phyloP scores from a whole-genome alignment of 2,329 filamentous ascomycete species.

The Zelopaecilomyces penicillatus region DNA sequence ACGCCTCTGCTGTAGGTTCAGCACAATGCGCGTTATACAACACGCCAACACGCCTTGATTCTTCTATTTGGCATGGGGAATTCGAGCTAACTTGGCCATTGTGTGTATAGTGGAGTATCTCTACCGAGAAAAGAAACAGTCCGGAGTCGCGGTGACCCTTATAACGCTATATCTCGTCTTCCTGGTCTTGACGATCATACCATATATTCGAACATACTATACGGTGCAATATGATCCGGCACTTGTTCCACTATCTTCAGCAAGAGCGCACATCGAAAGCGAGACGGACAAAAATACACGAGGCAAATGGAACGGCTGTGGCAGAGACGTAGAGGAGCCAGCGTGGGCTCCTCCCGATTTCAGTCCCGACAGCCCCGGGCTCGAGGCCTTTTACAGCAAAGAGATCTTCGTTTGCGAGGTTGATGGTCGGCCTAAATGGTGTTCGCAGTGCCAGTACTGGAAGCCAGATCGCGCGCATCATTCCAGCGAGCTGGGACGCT shows the following conservation, averaged over 20 bases:
- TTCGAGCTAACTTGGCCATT: neutral
- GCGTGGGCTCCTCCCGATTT: slow-evolving; percentile 32
- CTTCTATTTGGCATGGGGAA: neutral
- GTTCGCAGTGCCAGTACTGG: slow-evolving; percentile 73
- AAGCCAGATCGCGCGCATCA: slow-evolving; percentile 86
- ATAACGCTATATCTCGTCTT: slow-evolving; percentile 66
- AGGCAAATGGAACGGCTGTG: slow-evolving; percentile 11
- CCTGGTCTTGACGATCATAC: slow-evolving; percentile 53
- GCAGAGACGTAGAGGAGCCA: slow-evolving; percentile 19
- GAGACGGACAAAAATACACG: slow-evolving; percentile 22
- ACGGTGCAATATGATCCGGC: slow-evolving; percentile 65
- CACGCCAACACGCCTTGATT: neutral
- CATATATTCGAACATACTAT: slow-evolving; percentile 65
- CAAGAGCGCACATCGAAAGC: slow-evolving; percentile 22
- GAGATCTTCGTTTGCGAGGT: slow-evolving; percentile 77
- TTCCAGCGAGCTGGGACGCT: slow-evolving; percentile 71
- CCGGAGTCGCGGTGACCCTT: slow-evolving; percentile 57
- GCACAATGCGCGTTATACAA: neutral
- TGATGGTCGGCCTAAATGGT: slow-evolving; percentile 82
- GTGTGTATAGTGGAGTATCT: slow-evolving; percentile 57
- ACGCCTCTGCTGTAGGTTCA: slow-evolving; percentile 55
- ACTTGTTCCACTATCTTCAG: slow-evolving; percentile 51
- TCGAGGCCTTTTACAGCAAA: slow-evolving; percentile 71
- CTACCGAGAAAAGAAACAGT: slow-evolving; percentile 38
- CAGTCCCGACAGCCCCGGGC: slow-evolving; percentile 54